Percentiles rank a stretch among this genome's conserved stretches.
Evolutionary conservation across 495 filamentous ascomycete genomes (phyloP).

Genomic region (Trichoderma erinaceum): DNA sequence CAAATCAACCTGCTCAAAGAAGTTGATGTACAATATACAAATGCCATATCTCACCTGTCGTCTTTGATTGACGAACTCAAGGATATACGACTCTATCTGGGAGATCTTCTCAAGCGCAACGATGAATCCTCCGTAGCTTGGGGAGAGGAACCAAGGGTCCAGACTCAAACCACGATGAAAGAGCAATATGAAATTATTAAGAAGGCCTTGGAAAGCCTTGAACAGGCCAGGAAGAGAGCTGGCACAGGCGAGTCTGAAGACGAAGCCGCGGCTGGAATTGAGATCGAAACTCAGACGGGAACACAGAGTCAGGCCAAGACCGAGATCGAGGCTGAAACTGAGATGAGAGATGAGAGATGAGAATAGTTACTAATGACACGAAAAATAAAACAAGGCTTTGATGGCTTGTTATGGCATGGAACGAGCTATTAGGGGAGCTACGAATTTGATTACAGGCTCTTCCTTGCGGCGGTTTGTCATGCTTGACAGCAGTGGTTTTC

Average conservation of each 20-base stretch:
- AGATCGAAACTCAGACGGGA: neutral
- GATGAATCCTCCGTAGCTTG: constrained; percentile 50
- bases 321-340: neutral
- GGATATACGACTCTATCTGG: constrained; percentile 58
- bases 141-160: constrained; percentile 21
- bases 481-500: too few relatives aligned
- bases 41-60: constrained; percentile 53
- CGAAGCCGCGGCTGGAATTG: constrained; percentile 26
- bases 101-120: constrained; percentile 61
- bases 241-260: constrained; percentile 51
- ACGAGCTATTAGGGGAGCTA: too few relatives aligned
- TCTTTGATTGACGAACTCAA: constrained; percentile 57
- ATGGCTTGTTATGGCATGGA: too few relatives aligned
- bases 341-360: neutral
- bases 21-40: constrained; percentile 52
- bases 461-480: too few relatives aligned
- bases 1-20: constrained; percentile 53
- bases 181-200: constrained; percentile 67
- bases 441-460: too few relatives aligned
- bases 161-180: constrained; percentile 48
- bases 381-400: too few relatives aligned
- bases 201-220: constrained; percentile 58
- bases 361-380: neutral
- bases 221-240: constrained; percentile 48
- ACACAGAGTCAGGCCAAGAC: neutral